A percentile compares a stretch with the other conserved stretches of the same genome.
These are phyloP conservation scores for Umbelopsis sp. DNA, from an alignment of 371 early-diverging fungal genomes.

Conservation along the genomic window DNA sequence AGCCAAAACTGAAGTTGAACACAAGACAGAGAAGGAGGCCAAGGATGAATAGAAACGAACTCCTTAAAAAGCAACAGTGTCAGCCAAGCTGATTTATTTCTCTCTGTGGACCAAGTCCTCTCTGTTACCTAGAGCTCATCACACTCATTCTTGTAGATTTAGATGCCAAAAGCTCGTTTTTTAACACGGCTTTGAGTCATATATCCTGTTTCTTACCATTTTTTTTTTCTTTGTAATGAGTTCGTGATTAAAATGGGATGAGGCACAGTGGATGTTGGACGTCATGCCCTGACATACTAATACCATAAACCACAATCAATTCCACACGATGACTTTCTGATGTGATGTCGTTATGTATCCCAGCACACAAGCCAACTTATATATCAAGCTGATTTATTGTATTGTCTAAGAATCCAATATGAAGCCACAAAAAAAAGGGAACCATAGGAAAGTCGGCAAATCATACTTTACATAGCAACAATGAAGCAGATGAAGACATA, in stretches of 20 bases:
- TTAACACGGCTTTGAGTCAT: not conserved
- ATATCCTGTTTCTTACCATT: too few relatives aligned
- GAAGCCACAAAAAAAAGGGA: not conserved
- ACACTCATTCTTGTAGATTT: not conserved
- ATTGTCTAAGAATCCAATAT: not conserved
- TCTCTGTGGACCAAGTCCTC: too few relatives aligned
- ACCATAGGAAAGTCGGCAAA: not conserved
- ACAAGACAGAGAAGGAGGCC: constrained; percentile 2
- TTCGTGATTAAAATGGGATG: too few relatives aligned
- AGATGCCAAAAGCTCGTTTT: not conserved
- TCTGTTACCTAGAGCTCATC: not conserved
- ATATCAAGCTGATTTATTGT: not conserved
- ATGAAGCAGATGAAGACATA: not conserved
- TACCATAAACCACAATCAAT: too few relatives aligned
- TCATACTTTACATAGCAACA: constrained; percentile 6
- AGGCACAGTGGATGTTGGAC: too few relatives aligned
- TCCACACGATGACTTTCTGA: too few relatives aligned
- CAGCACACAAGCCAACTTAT: too few relatives aligned
- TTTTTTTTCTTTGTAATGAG: too few relatives aligned
- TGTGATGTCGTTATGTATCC: too few relatives aligned
- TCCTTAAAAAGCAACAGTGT: constrained; percentile 17
- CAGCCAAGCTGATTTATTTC: not conserved
- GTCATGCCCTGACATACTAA: too few relatives aligned
- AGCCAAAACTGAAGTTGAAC: constrained; percentile 12
- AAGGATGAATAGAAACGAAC: constrained; percentile 19